A percentile compares a stretch with the other conserved stretches of the same genome.
phyloP scores from a whole-genome alignment of 306 rosid species.

The Corylus avellana region DNA sequence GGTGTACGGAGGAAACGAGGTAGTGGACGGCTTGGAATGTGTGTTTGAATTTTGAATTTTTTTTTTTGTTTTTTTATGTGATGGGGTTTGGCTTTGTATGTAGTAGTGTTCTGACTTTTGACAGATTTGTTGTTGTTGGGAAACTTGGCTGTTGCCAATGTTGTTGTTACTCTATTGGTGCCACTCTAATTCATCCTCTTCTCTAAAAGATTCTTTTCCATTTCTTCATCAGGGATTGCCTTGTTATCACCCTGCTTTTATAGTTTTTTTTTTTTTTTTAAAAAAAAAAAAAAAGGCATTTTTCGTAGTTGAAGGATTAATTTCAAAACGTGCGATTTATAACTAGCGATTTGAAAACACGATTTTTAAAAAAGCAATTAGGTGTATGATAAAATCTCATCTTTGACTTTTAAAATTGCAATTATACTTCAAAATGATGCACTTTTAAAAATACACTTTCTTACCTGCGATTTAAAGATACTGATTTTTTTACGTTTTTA shows the following conservation, averaged over 20 bases:
- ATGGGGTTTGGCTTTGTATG: constrained; percentile 9
- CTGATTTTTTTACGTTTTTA: too few species aligned
- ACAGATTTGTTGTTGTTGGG: constrained; percentile 2
- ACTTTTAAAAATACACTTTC: too few species aligned
- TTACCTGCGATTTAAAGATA: too few species aligned
- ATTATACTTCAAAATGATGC: too few species aligned
- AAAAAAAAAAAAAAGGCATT: too few species aligned
- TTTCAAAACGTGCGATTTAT: too few species aligned
- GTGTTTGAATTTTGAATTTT: not conserved
- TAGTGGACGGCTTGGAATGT: not conserved
- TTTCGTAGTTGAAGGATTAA: too few species aligned
- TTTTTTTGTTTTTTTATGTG: too few species aligned
- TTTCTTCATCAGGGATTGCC: not conserved
- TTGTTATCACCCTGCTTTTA: not conserved
- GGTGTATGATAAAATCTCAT: too few species aligned
- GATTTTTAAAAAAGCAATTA: too few species aligned
- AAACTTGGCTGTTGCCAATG: not conserved
- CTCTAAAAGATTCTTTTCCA: not conserved
- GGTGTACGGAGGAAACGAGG: not conserved
- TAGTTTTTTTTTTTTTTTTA: not conserved
- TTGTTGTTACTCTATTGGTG: not conserved
- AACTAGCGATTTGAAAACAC: too few species aligned
- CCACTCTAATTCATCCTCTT: not conserved
- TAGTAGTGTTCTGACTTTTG: constrained; percentile 16
- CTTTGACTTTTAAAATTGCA: too few species aligned